Evolutionary conservation across 805 yeast genomes (phyloP).

Genomic region (Saccharomycopsis sp.): DNA sequence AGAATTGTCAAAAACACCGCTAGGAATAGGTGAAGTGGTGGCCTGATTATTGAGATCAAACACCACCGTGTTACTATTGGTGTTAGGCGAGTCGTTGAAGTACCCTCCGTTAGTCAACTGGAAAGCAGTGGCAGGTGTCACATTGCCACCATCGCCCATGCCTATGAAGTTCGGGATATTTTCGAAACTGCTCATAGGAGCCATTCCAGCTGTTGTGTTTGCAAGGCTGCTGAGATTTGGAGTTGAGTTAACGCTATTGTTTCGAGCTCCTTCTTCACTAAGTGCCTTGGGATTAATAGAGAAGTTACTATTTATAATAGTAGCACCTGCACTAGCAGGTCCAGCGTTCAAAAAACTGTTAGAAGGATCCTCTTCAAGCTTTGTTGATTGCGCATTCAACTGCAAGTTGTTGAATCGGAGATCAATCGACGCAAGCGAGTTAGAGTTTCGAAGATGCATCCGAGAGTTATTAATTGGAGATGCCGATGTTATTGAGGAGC

Average conservation of each 20-base stretch:
- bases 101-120: background rate
- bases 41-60: background rate
- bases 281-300: conserved; percentile 12
- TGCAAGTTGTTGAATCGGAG: conserved; percentile 6
- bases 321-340: conserved; percentile 1
- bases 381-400: background rate
- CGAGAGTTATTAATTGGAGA: background rate
- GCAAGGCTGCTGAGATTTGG: background rate
- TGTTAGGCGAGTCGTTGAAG: background rate
- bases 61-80: background rate
- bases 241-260: background rate
- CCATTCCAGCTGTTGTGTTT: background rate
- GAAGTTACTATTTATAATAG: background rate
- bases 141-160: background rate
- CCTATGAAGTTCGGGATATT: background rate
- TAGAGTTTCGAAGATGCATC: conserved; percentile 3
- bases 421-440: conserved; percentile 13
- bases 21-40: background rate
- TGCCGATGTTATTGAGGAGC: background rate
- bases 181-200: background rate
- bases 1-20: background rate
- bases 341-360: background rate
- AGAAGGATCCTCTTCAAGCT: background rate
- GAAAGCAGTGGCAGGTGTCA: background rate
- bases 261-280: conserved; percentile 3